Percentiles rank a stretch among this genome's conserved stretches.
These are phyloP conservation scores for Phytophthora quininea DNA, from an alignment of 352 stramenopile species.

Conservation along the genomic window DNA sequence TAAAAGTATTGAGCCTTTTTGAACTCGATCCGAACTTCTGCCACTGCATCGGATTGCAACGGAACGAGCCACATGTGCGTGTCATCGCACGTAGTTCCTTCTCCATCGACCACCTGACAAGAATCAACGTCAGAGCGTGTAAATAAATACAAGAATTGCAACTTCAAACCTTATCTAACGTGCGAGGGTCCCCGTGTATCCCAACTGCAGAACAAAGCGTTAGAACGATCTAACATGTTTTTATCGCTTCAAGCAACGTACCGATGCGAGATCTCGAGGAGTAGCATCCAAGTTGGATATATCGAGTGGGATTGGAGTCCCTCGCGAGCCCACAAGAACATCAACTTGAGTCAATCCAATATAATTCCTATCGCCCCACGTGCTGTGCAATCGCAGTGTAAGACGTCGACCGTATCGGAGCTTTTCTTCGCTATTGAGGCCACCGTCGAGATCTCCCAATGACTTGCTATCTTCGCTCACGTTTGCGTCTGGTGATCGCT, in stretches of 20 bases:
- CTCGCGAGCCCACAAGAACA: constrained; percentile 59
- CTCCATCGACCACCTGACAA: constrained; percentile 78
- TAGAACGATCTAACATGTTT: neutral
- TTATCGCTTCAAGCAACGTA: constrained; percentile 27
- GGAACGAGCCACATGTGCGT: constrained; percentile 92
- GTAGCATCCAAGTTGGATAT: constrained; percentile 56
- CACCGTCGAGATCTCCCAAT: constrained; percentile 19
- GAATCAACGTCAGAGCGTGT: neutral
- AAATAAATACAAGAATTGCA: neutral
- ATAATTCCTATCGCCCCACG: constrained; percentile 86
- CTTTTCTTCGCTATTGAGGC: constrained; percentile 10
- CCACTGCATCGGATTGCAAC: constrained; percentile 30
- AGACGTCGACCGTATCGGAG: constrained; percentile 57
- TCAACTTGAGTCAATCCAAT: constrained; percentile 84
- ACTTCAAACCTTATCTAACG: constrained; percentile 79
- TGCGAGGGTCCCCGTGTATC: constrained; percentile 83
- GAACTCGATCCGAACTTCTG: constrained; percentile 68
- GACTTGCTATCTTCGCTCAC: constrained; percentile 20
- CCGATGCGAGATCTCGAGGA: constrained; percentile 73
- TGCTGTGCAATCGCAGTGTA: constrained; percentile 58
- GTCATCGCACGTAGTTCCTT: constrained; percentile 85
- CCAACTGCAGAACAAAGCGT: constrained; percentile 42
- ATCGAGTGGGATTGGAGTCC: constrained; percentile 46
- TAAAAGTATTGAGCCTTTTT: constrained; percentile 57
- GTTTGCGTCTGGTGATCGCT: constrained; percentile 55